These are phyloP conservation scores for Yarrowia sp. DNA, from an alignment of 805 yeast species.

Conservation along the genomic window DNA sequence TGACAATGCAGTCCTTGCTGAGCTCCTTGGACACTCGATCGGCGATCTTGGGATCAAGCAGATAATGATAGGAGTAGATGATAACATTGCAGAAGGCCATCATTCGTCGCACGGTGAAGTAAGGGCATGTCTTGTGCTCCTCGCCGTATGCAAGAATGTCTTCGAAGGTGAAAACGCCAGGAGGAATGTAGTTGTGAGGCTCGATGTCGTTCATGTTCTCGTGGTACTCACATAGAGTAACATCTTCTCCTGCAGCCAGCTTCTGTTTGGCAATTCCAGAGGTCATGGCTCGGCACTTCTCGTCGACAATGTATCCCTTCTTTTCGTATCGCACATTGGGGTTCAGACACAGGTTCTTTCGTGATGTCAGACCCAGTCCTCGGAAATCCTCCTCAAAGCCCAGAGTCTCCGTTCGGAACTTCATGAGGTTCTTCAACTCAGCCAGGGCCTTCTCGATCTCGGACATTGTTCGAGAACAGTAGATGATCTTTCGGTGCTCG, in stretches of 20 bases:
- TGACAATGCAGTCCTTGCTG: constrained; percentile 88
- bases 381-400: constrained; percentile 89
- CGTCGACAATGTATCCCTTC: constrained; percentile 92
- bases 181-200: constrained; percentile 83
- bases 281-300: constrained; percentile 90
- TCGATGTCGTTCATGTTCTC: constrained; percentile 84
- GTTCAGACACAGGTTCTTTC: constrained; percentile 91
- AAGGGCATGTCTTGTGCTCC: constrained; percentile 83
- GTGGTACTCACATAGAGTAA: constrained; percentile 78
- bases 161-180: constrained; percentile 94
- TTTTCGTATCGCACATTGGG: constrained; percentile 84
- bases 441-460: constrained; percentile 97
- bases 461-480: constrained; percentile 99
- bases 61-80: constrained; percentile 93
- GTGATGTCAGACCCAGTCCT: constrained; percentile 89
- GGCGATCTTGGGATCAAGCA: constrained; percentile 94
- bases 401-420: constrained; percentile 73
- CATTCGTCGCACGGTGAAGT: constrained; percentile 97
- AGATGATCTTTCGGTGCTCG: constrained; percentile 88
- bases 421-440: constrained; percentile 86
- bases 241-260: constrained; percentile 57
- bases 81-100: constrained; percentile 85
- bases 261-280: constrained; percentile 79
- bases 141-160: constrained; percentile 74
- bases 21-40: constrained; percentile 91